phyloP scores from a whole-genome alignment of 1,284 basidiomycete genomes.

The Termitomyces sp. region DNA sequence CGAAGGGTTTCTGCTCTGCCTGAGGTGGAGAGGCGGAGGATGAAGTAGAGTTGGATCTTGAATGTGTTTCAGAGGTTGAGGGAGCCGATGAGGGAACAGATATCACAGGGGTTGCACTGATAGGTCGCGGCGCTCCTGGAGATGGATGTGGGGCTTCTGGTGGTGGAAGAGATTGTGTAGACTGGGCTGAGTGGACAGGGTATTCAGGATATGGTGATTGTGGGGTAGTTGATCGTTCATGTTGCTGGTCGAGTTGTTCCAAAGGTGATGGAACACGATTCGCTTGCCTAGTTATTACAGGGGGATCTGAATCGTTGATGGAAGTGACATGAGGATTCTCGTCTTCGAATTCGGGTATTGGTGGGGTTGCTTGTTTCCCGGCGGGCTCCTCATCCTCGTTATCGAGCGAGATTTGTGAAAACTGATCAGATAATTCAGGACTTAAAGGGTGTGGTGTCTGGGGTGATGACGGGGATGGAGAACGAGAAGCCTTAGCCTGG shows the following conservation, averaged over 20 bases:
- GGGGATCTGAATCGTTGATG: no score
- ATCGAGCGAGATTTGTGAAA: slow-evolving; percentile 41
- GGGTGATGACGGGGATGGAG: slow-evolving; percentile 22
- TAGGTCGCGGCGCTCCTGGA: slow-evolving; percentile 7
- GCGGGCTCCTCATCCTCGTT: slow-evolving; percentile 15
- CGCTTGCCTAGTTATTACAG: slow-evolving; percentile 6
- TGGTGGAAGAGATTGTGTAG: slow-evolving; percentile 23
- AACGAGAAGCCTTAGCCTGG: slow-evolving; percentile 14
- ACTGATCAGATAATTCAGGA: slow-evolving; percentile 30
- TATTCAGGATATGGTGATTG: slow-evolving; percentile 12
- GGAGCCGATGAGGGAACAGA: slow-evolving; percentile 18
- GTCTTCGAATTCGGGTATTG: slow-evolving; percentile 8
- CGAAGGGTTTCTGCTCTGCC: slow-evolving; percentile 23
- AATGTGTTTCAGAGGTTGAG: slow-evolving; percentile 6
- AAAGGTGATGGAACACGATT: slow-evolving; percentile 13
- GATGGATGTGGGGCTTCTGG: slow-evolving; percentile 6
- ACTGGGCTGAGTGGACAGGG: slow-evolving; percentile 16
- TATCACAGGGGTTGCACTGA: slow-evolving; percentile 15
- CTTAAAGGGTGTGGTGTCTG: slow-evolving; percentile 15
- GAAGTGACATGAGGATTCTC: slow-evolving; percentile 40
- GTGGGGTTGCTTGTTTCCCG: slow-evolving; percentile 11
- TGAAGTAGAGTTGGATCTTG: slow-evolving; percentile 23
- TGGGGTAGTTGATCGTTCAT: slow-evolving; percentile 3
- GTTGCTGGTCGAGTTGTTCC: background rate
- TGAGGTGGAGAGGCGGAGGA: slow-evolving; percentile 20